Percentiles rank a stretch among this genome's conserved stretches.
phyloP scores from a whole-genome alignment of 78 protist genomes.

The Dictyostelium capitatum region DNA sequence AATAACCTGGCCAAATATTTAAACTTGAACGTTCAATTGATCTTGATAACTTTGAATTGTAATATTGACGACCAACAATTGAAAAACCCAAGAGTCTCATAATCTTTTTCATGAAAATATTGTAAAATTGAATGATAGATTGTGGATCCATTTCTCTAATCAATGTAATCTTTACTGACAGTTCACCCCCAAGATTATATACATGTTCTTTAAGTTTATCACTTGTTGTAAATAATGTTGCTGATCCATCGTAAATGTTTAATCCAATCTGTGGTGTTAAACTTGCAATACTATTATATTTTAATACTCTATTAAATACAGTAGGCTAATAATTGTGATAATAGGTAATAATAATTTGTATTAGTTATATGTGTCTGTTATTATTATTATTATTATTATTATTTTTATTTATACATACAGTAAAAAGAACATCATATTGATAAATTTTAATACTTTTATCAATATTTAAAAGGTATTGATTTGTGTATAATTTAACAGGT shows the following conservation, averaged over 20 bases:
- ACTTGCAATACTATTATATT: conserved; percentile 4
- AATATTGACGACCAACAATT: conserved; percentile 39
- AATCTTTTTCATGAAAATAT: not conserved
- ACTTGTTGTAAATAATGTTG: conserved; percentile 11
- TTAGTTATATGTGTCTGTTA: no score
- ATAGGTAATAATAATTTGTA: no score
- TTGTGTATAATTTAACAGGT: not conserved
- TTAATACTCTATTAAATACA: not conserved
- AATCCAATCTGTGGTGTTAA: not conserved
- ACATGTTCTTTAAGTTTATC: not conserved
- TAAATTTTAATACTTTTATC: not conserved
- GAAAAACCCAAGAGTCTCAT: conserved; percentile 13
- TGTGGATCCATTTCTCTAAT: not conserved
- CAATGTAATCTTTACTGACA: not conserved
- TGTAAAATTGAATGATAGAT: not conserved
- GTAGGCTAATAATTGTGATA: not conserved
- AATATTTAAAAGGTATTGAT: not conserved
- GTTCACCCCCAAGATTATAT: not conserved
- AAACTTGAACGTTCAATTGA: conserved; percentile 30
- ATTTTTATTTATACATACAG: not conserved
- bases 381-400: no score
- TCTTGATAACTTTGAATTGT: not conserved
- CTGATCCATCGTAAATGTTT: not conserved
- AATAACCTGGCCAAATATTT: conserved; percentile 59
- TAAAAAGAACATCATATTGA: not conserved